Evolutionary conservation across 1,139 yeast species (phyloP).

Genomic region (Protomyces pachydermus): DNA sequence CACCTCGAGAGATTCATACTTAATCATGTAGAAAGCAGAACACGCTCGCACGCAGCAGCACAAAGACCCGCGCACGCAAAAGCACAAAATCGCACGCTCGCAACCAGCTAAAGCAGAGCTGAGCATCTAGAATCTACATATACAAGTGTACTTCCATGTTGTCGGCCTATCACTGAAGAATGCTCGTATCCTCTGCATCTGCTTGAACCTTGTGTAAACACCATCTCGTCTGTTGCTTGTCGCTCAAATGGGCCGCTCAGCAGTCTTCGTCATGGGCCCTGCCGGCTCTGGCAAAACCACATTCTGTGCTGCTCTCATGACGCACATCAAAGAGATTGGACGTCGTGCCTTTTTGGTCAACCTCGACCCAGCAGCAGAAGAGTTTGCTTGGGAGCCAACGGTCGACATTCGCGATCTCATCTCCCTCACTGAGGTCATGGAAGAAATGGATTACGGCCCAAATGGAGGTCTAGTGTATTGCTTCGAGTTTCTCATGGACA

Average conservation of each 20-base stretch:
- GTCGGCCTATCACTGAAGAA: too few species aligned
- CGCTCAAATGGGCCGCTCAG: slow-evolving; percentile 76
- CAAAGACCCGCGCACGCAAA: too few species aligned
- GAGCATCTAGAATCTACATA: too few species aligned
- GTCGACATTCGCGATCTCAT: slow-evolving; percentile 86
- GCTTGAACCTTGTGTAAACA: too few species aligned
- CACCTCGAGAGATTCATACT: slow-evolving; percentile 1
- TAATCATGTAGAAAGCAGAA: background rate
- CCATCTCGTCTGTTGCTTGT: too few species aligned
- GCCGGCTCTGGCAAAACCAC: slow-evolving; percentile 97
- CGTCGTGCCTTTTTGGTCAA: slow-evolving; percentile 92
- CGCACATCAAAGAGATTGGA: slow-evolving; percentile 85
- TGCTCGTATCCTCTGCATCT: too few species aligned
- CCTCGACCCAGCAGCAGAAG: slow-evolving; percentile 96
- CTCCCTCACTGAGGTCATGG: slow-evolving; percentile 86
- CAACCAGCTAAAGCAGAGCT: background rate
- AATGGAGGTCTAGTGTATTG: slow-evolving; percentile 94
- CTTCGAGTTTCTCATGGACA: slow-evolving; percentile 75
- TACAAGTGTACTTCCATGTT: too few species aligned
- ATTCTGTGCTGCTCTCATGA: slow-evolving; percentile 78
- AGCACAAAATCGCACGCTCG: background rate
- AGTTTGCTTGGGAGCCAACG: slow-evolving; percentile 83
- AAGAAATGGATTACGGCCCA: slow-evolving; percentile 76
- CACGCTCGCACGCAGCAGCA: background rate
- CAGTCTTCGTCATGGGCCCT: slow-evolving; percentile 92